These are phyloP conservation scores for Penicillium sp. DNA, from an alignment of 2,329 filamentous ascomycete species.

Conservation along the genomic window DNA sequence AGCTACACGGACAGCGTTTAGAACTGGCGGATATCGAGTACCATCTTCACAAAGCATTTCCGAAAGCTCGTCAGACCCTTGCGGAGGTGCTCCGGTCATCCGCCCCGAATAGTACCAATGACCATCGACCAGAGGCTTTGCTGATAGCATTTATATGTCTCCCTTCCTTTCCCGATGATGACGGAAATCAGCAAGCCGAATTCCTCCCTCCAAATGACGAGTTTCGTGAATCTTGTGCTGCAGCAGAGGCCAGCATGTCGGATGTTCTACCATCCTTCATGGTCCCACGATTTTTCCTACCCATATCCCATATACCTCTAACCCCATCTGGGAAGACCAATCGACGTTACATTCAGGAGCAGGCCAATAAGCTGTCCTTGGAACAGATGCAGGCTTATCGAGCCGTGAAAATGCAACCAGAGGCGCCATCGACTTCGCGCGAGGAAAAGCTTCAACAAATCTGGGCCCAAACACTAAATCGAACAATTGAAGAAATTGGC, in stretches of 20 bases:
- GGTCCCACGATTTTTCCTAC: slow-evolving; percentile 35
- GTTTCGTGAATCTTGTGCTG: background rate
- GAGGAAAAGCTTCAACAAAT: too few relatives aligned
- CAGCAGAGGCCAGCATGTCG: background rate
- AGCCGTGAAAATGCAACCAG: background rate
- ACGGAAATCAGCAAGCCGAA: background rate
- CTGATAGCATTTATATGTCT: background rate
- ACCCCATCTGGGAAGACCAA: slow-evolving; percentile 41
- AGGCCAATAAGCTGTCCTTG: background rate
- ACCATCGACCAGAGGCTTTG: background rate
- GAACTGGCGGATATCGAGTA: background rate
- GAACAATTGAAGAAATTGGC: too few relatives aligned
- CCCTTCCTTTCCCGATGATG: background rate
- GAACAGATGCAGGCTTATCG: background rate
- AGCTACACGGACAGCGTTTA: background rate
- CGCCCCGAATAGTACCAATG: background rate
- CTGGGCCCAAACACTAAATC: too few relatives aligned
- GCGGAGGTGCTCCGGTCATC: background rate
- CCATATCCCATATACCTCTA: slow-evolving; percentile 36
- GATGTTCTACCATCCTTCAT: background rate
- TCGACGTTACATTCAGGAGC: slow-evolving; percentile 13
- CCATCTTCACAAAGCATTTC: background rate
- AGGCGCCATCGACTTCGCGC: background rate
- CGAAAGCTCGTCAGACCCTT: background rate
- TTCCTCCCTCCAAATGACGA: background rate